A percentile compares a stretch with the other conserved stretches of the same genome.
Evolutionary conservation across 1,284 basidiomycete species (phyloP).

Genomic region (Puccinia brachypodii): DNA sequence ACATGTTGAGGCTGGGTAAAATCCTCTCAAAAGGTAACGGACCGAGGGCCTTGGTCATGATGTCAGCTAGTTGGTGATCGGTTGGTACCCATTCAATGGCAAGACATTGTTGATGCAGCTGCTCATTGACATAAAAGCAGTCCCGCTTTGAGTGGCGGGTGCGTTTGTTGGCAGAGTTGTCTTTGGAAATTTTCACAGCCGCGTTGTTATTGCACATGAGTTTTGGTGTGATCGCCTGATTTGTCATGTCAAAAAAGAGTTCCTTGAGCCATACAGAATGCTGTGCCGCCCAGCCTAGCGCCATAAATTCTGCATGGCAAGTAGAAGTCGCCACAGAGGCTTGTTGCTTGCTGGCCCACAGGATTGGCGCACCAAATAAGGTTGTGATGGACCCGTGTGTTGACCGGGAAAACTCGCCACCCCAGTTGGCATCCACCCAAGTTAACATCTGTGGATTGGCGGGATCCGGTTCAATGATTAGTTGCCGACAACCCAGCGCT

Average conservation of each 20-base stretch:
- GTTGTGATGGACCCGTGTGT: not conserved
- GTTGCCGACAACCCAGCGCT: not conserved
- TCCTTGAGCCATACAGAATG: constrained; percentile 3
- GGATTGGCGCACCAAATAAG: not conserved
- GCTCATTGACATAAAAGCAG: constrained; percentile 19
- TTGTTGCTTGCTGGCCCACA: not conserved
- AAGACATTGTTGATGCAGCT: not conserved
- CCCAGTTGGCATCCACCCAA: not conserved
- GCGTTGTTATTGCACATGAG: constrained; percentile 13
- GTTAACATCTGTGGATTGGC: not conserved
- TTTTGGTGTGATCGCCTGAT: not conserved
- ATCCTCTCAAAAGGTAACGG: constrained; percentile 8
- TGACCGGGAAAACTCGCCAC: not conserved
- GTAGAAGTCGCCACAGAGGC: not conserved
- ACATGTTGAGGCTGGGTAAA: constrained; percentile 12
- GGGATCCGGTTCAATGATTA: not conserved
- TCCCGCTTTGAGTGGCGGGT: constrained; percentile 19
- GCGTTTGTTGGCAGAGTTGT: constrained; percentile 28
- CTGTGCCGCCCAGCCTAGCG: not conserved
- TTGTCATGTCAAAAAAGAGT: not conserved
- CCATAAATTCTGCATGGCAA: constrained; percentile 18
- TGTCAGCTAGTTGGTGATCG: not conserved
- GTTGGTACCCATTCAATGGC: constrained; percentile 13
- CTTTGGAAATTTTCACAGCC: constrained; percentile 12
- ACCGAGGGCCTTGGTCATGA: constrained; percentile 4